These are phyloP conservation scores for Epichloe aotearoae DNA, from an alignment of 2,329 filamentous ascomycete genomes.

Conservation along the genomic window DNA sequence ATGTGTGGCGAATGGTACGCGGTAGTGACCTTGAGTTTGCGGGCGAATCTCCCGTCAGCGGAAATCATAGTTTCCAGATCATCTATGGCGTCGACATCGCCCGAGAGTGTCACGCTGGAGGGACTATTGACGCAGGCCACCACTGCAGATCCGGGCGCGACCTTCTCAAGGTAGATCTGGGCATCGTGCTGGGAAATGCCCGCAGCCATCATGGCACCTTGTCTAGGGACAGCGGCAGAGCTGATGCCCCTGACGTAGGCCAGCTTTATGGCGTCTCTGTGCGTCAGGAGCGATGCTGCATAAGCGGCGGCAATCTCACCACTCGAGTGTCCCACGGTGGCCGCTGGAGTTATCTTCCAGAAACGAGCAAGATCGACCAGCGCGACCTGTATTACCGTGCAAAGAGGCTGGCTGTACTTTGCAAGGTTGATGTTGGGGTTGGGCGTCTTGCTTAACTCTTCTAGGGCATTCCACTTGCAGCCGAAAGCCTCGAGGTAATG, in stretches of 20 bases:
- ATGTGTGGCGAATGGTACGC: conserved; percentile 14
- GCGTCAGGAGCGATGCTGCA: conserved; percentile 13
- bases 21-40: conserved; percentile 13
- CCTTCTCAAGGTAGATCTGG: conserved; percentile 1
- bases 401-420: conserved; percentile 17
- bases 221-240: conserved; percentile 1
- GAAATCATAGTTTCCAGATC: too few relatives aligned
- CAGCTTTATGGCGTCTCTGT: conserved; percentile 6
- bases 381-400: conserved; percentile 25
- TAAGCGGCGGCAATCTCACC: conserved; percentile 23
- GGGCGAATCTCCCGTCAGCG: conserved; percentile 11
- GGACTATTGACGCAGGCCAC: conserved; percentile 15
- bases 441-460: not conserved
- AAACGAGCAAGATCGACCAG: conserved; percentile 17
- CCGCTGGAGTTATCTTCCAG: conserved; percentile 13
- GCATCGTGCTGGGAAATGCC: conserved; percentile 2
- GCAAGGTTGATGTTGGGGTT: conserved; percentile 2
- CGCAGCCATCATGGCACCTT: conserved; percentile 10
- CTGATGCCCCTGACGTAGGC: conserved; percentile 8
- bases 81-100: too few relatives aligned
- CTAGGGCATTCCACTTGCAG: not conserved
- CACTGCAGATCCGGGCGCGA: conserved; percentile 6
- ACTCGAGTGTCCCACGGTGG: conserved; percentile 18
- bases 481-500: not conserved
- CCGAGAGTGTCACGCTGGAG: conserved; percentile 13